Evolutionary conservation across 225 moss, liverwort and hornwort species (phyloP), one percentile per base, ranked within the genome.

Genomic region (Thuidium tamariscinum): DNA sequence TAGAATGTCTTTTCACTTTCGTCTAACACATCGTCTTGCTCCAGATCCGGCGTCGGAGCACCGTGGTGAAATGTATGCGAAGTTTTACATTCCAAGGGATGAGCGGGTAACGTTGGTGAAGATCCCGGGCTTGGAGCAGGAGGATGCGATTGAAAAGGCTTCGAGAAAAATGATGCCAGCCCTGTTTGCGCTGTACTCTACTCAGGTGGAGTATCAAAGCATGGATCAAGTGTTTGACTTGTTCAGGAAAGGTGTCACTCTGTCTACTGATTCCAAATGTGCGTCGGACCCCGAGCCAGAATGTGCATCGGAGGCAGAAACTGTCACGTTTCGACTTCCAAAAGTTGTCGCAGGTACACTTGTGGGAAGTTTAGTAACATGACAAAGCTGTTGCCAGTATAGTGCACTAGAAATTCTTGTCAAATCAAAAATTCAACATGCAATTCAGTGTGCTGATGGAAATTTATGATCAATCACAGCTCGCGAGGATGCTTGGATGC

Each of bases 81-180:
- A 92, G 65, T 92, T 93, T 26, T 96, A 95, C 82, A 92, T 96
- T 61, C 96, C 95, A 3, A 90, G 94, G 72, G 96, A 96, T 68
- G 96, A 96, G 79, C 89, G 87, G 41, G 91, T 94, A 62, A 92
- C 92, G 13, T 82, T 91, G 63, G 88, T 95, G 81, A 92, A 93
- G 77, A 91, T 86, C 20, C 84, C 90, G 55, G 91, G 89, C 11
- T 87, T 94, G 75, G 89, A 85, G 80, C 92, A 89, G 61, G 91
- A 92, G 82, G 93, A 91, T 84, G 94, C 93, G 70, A 92, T 95
- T 77, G 89, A 92, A 59, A 91, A 70, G 30, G 93, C 94, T 27
- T 88, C 93, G 9, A 93, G 92, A 42, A 95, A 94, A 85, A 87
- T 94, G 87, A 88, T 93, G 82, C 95, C 93, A 25, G 94, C 93